Conservation (phyloP, 768 basidiomycete genomes). For the Melanogaster broomeanus region DNA sequence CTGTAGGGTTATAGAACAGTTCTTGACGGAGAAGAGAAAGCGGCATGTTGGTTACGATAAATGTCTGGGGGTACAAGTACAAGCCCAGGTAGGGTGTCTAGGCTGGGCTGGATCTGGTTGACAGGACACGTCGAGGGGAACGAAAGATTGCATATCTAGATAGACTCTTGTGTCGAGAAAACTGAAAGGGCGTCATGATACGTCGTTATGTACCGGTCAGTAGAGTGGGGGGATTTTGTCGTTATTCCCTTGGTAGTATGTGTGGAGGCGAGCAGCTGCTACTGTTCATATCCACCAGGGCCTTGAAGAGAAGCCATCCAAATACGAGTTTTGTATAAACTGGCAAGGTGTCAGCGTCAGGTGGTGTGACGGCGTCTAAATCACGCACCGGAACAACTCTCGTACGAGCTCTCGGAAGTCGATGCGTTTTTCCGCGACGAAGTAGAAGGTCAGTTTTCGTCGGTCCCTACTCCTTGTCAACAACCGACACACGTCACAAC, state of each 20-base stretch:
- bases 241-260: slow-evolving; percentile 1
- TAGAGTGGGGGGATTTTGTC: slow-evolving; percentile 13
- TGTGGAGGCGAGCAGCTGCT: slow-evolving; percentile 13
- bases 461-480: slow-evolving; percentile 69
- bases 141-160: slow-evolving; percentile 33
- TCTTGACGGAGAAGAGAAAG: background rate
- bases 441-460: slow-evolving; percentile 98
- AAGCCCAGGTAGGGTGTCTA: slow-evolving; percentile 23
- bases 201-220: slow-evolving; percentile 18
- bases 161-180: slow-evolving; percentile 14
- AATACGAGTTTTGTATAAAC: slow-evolving; percentile 91
- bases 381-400: slow-evolving; percentile 79
- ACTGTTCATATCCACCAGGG: slow-evolving; percentile 44
- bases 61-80: slow-evolving; percentile 29
- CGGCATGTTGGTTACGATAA: slow-evolving; percentile 9
- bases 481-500: background rate
- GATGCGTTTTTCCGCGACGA: slow-evolving; percentile 92
- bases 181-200: slow-evolving; percentile 19
- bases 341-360: slow-evolving; percentile 27
- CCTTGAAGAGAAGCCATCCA: slow-evolving; percentile 91
- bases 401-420: slow-evolving; percentile 96
- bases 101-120: slow-evolving; percentile 33
- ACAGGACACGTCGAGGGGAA: slow-evolving; percentile 5
- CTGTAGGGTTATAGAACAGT: background rate
- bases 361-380: slow-evolving; percentile 2